Percentiles rank a stretch among this genome's conserved stretches.
Evolutionary conservation across 2,329 filamentous ascomycete genomes (phyloP).

Genomic region (Fusarium sp.): DNA sequence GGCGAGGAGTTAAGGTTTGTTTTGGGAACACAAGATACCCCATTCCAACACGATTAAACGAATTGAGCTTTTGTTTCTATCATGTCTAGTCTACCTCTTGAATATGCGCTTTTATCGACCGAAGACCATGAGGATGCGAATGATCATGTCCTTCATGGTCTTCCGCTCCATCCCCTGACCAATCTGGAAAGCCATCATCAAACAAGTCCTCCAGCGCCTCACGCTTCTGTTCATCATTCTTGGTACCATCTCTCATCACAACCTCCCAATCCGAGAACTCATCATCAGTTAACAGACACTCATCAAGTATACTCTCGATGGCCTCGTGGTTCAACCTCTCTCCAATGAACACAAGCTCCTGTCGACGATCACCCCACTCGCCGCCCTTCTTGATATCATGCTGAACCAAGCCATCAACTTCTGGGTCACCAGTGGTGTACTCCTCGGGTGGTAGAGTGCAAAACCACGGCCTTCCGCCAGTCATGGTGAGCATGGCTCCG

Average conservation of each 20-base stretch:
- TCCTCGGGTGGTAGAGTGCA: conserved; percentile 67
- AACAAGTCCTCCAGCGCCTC: conserved; percentile 64
- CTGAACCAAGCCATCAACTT: conserved; percentile 63
- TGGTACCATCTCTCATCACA: conserved; percentile 61
- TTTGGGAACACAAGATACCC: not conserved
- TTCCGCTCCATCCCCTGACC: conserved; percentile 61
- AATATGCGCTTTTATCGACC: conserved; percentile 44
- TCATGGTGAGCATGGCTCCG: conserved; percentile 73
- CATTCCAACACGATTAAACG: not conserved
- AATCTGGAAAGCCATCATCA: conserved; percentile 71
- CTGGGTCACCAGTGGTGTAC: conserved; percentile 62
- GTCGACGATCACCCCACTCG: conserved; percentile 77
- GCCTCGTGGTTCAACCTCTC: conserved; percentile 69
- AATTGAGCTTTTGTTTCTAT: not conserved
- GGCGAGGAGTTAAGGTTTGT: not conserved
- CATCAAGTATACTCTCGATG: conserved; percentile 68
- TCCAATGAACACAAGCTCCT: conserved; percentile 81
- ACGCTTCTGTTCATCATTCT: conserved; percentile 57
- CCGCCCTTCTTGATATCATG: conserved; percentile 67
- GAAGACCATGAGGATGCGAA: conserved; percentile 3
- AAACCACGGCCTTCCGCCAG: conserved; percentile 70
- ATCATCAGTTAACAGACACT: conserved; percentile 70
- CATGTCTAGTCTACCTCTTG: conserved; percentile 40
- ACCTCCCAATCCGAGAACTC: conserved; percentile 69
- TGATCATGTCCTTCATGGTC: conserved; percentile 51